Evolutionary conservation across 306 rosid species (phyloP), one percentile per base, ranked within the genome.

Genomic region (Dryas drummondii): DNA sequence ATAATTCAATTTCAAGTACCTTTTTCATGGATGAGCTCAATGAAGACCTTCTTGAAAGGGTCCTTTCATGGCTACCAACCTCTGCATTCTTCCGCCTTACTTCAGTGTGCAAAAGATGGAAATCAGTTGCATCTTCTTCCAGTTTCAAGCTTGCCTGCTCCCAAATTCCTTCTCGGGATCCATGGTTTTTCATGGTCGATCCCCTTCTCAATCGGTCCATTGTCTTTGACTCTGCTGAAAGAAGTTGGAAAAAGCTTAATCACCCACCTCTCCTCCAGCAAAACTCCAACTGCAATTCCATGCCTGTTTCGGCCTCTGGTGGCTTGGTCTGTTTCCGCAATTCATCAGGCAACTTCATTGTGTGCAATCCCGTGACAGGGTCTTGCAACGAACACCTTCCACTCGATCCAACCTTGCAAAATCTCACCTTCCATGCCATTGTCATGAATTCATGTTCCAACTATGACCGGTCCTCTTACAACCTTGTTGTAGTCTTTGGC

Each of bases 81-180:
- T 94, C 98, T 1, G 49, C 91, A 22, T 94, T 94, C 80, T 87
- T 91, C 73, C 96, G 96, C 82, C 88, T 90, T 13, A 80, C 89
- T 79, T 87, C 92, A 0, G 97, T 94, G 74, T 88, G 94, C 93
- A 94, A 94, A 73, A 88, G 97, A 79, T 94, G 98, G 98, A 91
- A 85, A 71, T 94, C 96, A 8, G 88, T 87, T 59, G 84, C 93
- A 9, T 79, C 61, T 73, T 94, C 98, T 54, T 74, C 78, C 10
- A 88, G 96, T 84, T 94, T 94, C 87, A 91, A 84, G 93, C 92
- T 73, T 4, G 93, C 97, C 46, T 94, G 98, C 85, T 90, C 96
- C 1, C 76, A 62, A 45, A 56, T 94, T 61, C 92, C 97, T 44
- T 80, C 88, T 0, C 75, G 97, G 50, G 96, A 88, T 60, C 97